A percentile compares a stretch with the other conserved stretches of the same genome.
These are phyloP conservation scores for Russula virescens DNA, from an alignment of 768 basidiomycete species.

Conservation along the genomic window DNA sequence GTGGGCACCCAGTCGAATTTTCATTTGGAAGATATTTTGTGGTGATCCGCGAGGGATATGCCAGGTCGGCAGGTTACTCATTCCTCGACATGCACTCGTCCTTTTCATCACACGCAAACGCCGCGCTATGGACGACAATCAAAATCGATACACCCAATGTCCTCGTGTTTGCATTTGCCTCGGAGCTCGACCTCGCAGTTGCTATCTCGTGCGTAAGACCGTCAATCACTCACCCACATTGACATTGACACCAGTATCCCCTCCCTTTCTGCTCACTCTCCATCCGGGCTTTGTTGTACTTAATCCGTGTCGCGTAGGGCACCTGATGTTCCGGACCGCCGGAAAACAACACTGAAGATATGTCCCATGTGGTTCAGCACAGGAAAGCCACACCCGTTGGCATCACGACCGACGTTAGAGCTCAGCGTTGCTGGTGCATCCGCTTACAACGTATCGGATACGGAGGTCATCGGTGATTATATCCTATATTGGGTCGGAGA, in stretches of 20 bases:
- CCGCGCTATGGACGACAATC: conserved; percentile 10
- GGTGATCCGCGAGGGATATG: conserved; percentile 16
- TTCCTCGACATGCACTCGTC: conserved; percentile 11
- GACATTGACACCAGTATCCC: not conserved
- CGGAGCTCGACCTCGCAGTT: conserved; percentile 14
- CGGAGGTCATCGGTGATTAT: conserved; percentile 18
- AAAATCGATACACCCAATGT: conserved; percentile 7
- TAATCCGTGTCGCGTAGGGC: not conserved
- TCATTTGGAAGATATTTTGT: conserved; percentile 17
- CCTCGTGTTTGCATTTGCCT: conserved; percentile 17
- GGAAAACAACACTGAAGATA: conserved; percentile 3
- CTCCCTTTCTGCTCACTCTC: too few relatives aligned
- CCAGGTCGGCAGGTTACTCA: conserved; percentile 6
- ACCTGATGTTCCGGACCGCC: not conserved
- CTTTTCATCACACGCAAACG: not conserved
- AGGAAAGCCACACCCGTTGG: conserved; percentile 12
- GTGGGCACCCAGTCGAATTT: conserved; percentile 1
- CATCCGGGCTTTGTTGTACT: not conserved
- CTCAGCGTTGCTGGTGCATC: conserved; percentile 1
- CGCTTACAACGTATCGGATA: conserved; percentile 15
- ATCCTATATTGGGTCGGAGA: conserved; percentile 16
- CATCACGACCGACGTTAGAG: conserved; percentile 1
- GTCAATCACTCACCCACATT: not conserved
- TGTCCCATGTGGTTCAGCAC: conserved; percentile 15
- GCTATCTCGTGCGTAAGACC: conserved; percentile 13